Conservation (phyloP, 2,329 filamentous ascomycete species). For the Xylaria sp. region DNA sequence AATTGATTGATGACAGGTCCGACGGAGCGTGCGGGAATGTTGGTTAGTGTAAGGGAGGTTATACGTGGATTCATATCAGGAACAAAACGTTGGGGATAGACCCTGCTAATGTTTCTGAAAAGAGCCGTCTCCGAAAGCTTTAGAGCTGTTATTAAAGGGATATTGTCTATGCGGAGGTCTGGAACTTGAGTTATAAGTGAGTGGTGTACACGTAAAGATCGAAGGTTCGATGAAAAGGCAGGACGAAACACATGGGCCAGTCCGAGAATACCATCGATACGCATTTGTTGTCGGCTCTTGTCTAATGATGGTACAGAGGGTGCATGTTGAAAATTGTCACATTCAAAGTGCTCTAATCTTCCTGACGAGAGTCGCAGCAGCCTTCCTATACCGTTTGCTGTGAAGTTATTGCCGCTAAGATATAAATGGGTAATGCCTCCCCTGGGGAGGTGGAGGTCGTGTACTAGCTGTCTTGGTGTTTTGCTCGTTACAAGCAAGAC, state of each 20-base stretch:
- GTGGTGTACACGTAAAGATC: conserved; percentile 66
- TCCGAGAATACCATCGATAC: conserved; percentile 58
- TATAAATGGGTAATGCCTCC: conserved; percentile 65
- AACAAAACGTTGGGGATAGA: conserved; percentile 60
- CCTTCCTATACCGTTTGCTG: conserved; percentile 55
- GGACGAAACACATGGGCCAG: conserved; percentile 62
- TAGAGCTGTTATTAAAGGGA: conserved; percentile 52
- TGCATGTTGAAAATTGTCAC: conserved; percentile 56
- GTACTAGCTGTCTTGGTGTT: conserved; percentile 37
- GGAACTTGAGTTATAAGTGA: conserved; percentile 68
- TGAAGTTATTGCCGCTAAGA: conserved; percentile 62
- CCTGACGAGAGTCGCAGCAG: conserved; percentile 58
- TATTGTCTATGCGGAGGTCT: conserved; percentile 54
- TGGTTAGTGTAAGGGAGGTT: conserved; percentile 63
- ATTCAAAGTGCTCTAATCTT: conserved; percentile 64
- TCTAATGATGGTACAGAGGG: conserved; percentile 27
- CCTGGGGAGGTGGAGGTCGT: conserved; percentile 44
- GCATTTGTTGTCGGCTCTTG: conserved; percentile 49
- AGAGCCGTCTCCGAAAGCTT: conserved; percentile 60
- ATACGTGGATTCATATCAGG: conserved; percentile 69
- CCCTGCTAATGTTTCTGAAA: conserved; percentile 56
- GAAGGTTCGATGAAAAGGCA: conserved; percentile 64
- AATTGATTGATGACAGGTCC: conserved; percentile 63
- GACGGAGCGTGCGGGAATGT: conserved; percentile 64
- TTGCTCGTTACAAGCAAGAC: conserved; percentile 28